Evolutionary conservation across 2,329 filamentous ascomycete genomes (phyloP).

Genomic region (Hymenoscyphus repandus): DNA sequence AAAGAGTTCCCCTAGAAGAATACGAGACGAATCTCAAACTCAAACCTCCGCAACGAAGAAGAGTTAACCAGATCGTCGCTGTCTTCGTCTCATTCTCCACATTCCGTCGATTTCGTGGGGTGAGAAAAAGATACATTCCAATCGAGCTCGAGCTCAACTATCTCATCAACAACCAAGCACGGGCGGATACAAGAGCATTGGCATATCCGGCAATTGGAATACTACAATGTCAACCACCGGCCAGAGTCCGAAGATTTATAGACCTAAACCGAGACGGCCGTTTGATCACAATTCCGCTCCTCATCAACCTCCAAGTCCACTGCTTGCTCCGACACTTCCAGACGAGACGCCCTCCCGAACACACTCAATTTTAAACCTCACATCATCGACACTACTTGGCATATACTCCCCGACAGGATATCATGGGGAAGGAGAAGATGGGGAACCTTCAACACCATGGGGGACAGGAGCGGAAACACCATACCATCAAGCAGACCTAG

Average conservation of each 20-base stretch:
- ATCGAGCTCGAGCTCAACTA: neutral
- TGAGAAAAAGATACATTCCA: too few relatives aligned
- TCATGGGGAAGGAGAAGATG: conserved; percentile 40
- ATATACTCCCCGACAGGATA: conserved; percentile 74
- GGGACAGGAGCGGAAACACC: conserved; percentile 70
- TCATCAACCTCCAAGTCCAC: conserved; percentile 47
- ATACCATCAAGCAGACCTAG: neutral
- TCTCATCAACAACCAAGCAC: neutral
- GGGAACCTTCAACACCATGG: conserved; percentile 67
- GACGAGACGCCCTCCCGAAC: conserved; percentile 62
- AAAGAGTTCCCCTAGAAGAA: too few relatives aligned
- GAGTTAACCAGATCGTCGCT: too few relatives aligned
- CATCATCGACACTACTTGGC: conserved; percentile 80
- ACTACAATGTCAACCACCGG: conserved; percentile 2
- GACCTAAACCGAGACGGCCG: conserved; percentile 66
- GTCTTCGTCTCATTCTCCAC: too few relatives aligned
- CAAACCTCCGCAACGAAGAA: too few relatives aligned
- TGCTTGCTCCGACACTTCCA: conserved; percentile 51
- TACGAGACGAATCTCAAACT: too few relatives aligned
- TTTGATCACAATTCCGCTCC: conserved; percentile 55
- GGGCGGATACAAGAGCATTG: neutral
- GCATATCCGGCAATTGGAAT: neutral
- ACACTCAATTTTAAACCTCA: conserved; percentile 79
- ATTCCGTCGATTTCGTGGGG: too few relatives aligned
- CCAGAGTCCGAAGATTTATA: conserved; percentile 48